These are phyloP conservation scores for Saturnispora zaruensis DNA, from an alignment of 805 yeast species.

Conservation along the genomic window DNA sequence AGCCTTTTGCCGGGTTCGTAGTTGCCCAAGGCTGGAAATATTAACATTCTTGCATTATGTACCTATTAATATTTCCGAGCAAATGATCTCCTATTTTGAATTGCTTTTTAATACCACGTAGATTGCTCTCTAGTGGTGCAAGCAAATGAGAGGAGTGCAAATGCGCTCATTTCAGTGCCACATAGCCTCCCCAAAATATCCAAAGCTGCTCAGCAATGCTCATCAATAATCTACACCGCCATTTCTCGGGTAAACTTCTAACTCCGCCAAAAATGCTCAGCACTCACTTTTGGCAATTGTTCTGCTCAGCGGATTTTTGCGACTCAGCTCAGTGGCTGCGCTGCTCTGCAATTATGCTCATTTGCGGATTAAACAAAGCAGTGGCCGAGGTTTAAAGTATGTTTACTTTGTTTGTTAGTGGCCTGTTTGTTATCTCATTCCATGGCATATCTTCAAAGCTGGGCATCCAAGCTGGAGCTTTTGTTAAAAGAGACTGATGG, in stretches of 20 bases:
- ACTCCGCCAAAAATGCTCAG: not conserved
- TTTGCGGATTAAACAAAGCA: too few species aligned
- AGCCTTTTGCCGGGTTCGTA: too few species aligned
- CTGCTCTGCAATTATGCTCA: too few species aligned
- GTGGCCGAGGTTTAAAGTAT: too few species aligned
- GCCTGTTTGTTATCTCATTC: too few species aligned
- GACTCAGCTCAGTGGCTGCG: too few species aligned
- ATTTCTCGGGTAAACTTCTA: not conserved
- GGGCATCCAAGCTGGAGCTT: too few species aligned
- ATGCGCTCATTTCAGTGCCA: not conserved
- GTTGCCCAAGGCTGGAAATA: too few species aligned
- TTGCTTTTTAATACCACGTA: not conserved
- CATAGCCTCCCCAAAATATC: not conserved
- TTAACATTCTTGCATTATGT: not conserved
- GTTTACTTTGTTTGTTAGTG: too few species aligned
- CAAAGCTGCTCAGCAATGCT: not conserved
- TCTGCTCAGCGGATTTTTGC: too few species aligned
- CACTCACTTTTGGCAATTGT: too few species aligned
- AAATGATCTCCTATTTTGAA: not conserved
- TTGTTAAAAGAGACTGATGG: not conserved
- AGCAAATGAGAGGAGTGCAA: not conserved
- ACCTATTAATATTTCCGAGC: not conserved
- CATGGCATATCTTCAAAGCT: too few species aligned
- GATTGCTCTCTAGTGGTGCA: not conserved
- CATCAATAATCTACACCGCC: not conserved